Conservation (phyloP, 371 early-diverging fungal genomes). For the Lichtheimia hyalospora region DNA sequence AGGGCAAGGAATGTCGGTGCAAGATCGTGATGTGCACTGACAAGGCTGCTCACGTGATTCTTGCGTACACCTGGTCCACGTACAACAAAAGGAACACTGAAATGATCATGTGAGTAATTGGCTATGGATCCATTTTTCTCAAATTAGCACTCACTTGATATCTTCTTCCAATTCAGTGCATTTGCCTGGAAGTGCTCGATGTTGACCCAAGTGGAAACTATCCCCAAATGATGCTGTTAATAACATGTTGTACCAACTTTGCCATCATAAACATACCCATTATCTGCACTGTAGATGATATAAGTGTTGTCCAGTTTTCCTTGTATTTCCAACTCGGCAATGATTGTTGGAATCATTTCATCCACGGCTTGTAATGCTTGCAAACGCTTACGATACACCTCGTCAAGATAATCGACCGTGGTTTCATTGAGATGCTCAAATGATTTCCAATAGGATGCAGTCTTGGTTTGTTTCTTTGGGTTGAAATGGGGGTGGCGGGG, state of each 20-base stretch:
- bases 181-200: slow-evolving; percentile 62
- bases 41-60: slow-evolving; percentile 37
- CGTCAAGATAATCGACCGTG: slow-evolving; percentile 49
- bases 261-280: slow-evolving; percentile 34
- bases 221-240: no score
- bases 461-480: slow-evolving; percentile 52
- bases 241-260: no score
- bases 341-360: slow-evolving; percentile 58
- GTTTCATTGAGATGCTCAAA: slow-evolving; percentile 41
- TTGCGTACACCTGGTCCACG: slow-evolving; percentile 64
- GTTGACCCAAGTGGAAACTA: slow-evolving; percentile 66
- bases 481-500: slow-evolving; percentile 66
- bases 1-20: slow-evolving; percentile 63
- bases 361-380: slow-evolving; percentile 67
- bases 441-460: slow-evolving; percentile 51
- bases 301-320: slow-evolving; percentile 66
- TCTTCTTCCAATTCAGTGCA: slow-evolving; percentile 63
- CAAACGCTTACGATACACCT: slow-evolving; percentile 54
- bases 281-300: slow-evolving; percentile 66
- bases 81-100: slow-evolving; percentile 59
- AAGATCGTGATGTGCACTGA: slow-evolving; percentile 60
- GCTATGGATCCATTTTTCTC: no score
- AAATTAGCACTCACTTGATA: slow-evolving; percentile 39
- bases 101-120: neutral
- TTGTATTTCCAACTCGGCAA: slow-evolving; percentile 52